Percentiles rank a stretch among this genome's conserved stretches.
Evolutionary conservation across 306 rosid species (phyloP).

Genomic region (Cucumis hystrix): DNA sequence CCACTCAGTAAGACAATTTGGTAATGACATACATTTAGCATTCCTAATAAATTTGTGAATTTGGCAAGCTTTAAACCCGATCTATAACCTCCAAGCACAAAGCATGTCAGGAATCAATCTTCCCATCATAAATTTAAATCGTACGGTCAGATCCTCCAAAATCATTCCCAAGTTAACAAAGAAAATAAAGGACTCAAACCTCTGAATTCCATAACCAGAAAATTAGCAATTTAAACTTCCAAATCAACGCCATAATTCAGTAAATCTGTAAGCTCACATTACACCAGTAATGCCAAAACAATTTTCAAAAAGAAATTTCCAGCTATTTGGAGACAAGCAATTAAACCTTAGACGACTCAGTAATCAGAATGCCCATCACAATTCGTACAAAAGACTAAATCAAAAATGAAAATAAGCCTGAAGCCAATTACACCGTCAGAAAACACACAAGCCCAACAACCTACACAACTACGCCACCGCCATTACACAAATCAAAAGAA

Average conservation of each 20-base stretch:
- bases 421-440: background rate
- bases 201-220: background rate
- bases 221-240: background rate
- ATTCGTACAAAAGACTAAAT: background rate
- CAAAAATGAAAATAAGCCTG: background rate
- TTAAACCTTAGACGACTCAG: background rate
- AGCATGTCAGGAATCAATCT: background rate
- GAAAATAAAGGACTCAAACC: background rate
- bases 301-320: background rate
- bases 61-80: background rate
- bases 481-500: constrained; percentile 3
- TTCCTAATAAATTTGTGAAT: background rate
- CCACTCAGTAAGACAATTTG: background rate
- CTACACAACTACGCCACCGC: background rate
- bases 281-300: background rate
- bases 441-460: background rate
- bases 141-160: constrained; percentile 32
- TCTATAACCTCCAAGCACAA: background rate
- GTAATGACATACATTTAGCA: background rate
- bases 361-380: background rate
- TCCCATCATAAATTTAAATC: background rate
- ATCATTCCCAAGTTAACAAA: background rate
- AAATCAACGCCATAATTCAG: background rate
- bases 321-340: background rate
- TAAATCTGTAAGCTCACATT: background rate